Conservation (phyloP, 768 basidiomycete genomes). For the Gloeostereum incarnatum region DNA sequence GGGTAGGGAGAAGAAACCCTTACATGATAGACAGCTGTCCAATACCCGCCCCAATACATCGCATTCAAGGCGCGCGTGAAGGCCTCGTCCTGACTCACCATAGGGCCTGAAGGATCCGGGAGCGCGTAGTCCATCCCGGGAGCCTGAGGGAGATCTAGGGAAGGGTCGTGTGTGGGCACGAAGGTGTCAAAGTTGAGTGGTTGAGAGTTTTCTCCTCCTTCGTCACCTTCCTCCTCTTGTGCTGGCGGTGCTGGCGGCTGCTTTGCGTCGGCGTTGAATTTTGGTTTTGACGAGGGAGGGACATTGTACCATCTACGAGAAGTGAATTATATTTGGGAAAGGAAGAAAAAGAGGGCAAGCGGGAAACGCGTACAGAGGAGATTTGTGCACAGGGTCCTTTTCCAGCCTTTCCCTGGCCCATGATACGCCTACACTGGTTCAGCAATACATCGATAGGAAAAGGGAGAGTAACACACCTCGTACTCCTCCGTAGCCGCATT, state of each 20-base stretch:
- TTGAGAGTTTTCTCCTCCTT: constrained; percentile 37
- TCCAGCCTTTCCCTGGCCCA: constrained; percentile 67
- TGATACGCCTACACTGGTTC: constrained; percentile 39
- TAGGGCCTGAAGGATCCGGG: constrained; percentile 21
- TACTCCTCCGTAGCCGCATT: constrained; percentile 80
- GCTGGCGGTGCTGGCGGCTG: constrained; percentile 1
- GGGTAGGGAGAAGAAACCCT: constrained; percentile 15
- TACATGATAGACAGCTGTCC: constrained; percentile 82
- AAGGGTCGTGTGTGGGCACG: constrained; percentile 60
- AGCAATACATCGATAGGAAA: constrained; percentile 1
- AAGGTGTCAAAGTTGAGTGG: constrained; percentile 66
- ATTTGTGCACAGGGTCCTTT: constrained; percentile 60
- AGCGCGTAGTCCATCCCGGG: constrained; percentile 15
- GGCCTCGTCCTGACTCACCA: constrained; percentile 62
- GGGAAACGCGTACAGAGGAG: constrained; percentile 49
- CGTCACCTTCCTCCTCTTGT: constrained; percentile 6
- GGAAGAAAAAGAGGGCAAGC: not conserved
- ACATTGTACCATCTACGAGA: constrained; percentile 74
- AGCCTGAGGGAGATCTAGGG: constrained; percentile 27
- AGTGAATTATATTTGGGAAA: constrained; percentile 1
- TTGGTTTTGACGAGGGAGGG: constrained; percentile 24
- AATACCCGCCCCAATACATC: constrained; percentile 85
- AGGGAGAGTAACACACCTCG: constrained; percentile 27
- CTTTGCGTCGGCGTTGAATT: not conserved
- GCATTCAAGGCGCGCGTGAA: constrained; percentile 67